Conservation (phyloP, 768 basidiomycete genomes). For the Xanthoconium stramineum region DNA sequence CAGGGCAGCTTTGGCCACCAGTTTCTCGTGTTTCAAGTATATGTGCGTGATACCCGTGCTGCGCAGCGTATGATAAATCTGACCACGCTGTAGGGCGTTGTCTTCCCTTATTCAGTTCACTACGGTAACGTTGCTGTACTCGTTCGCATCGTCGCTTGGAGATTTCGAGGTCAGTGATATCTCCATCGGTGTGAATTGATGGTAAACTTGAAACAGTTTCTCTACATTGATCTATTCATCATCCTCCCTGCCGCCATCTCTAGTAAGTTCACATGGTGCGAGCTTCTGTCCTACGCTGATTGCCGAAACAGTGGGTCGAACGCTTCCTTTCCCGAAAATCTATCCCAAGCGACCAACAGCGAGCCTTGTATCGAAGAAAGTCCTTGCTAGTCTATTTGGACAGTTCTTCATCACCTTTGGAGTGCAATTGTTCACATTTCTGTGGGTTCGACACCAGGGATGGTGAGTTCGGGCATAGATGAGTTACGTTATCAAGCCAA, state of each 20-base stretch:
- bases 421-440: constrained; percentile 82
- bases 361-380: constrained; percentile 92
- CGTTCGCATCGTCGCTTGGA: constrained; percentile 92
- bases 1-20: constrained; percentile 91
- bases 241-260: constrained; percentile 96
- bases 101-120: constrained; percentile 99
- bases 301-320: constrained; percentile 77
- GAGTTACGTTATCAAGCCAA: background rate
- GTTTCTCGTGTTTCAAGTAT: constrained; percentile 99
- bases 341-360: constrained; percentile 91
- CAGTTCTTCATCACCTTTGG: constrained; percentile 85
- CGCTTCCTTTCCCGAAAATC: constrained; percentile 83
- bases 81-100: constrained; percentile 66
- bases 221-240: constrained; percentile 97
- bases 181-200: constrained; percentile 3
- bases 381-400: constrained; percentile 88
- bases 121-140: constrained; percentile 93
- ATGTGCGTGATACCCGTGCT: constrained; percentile 59
- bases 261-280: constrained; percentile 53
- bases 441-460: constrained; percentile 80
- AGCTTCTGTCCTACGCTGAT: constrained; percentile 5
- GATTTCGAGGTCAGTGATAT: constrained; percentile 79
- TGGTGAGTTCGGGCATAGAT: constrained; percentile 52
- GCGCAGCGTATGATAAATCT: background rate
- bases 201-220: constrained; percentile 53